phyloP scores from a whole-genome alignment of 1,284 basidiomycete genomes.

The Bothia castanella region DNA sequence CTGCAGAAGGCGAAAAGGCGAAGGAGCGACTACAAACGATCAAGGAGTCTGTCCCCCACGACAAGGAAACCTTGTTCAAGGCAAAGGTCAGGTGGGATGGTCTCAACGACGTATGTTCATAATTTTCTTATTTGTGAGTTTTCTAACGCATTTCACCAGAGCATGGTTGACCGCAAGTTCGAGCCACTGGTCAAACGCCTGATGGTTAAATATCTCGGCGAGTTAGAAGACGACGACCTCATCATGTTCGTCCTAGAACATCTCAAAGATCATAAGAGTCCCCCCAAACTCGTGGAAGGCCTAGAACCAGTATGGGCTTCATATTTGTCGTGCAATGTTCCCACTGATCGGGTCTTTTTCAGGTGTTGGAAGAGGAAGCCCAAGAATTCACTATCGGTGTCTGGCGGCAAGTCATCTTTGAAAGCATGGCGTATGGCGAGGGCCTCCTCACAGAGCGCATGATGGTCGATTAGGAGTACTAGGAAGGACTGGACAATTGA shows the following conservation, averaged over 20 bases:
- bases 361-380: constrained; percentile 90
- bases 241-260: constrained; percentile 89
- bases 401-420: constrained; percentile 88
- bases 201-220: constrained; percentile 82
- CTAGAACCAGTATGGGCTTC: constrained; percentile 73
- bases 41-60: constrained; percentile 61
- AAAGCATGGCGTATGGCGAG: constrained; percentile 85
- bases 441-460: constrained; percentile 74
- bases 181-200: constrained; percentile 73
- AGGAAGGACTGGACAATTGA: constrained; percentile 11
- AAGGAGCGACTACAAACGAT: constrained; percentile 77
- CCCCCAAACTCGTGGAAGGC: constrained; percentile 79
- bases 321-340: not conserved
- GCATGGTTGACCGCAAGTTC: constrained; percentile 75
- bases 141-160: constrained; percentile 38
- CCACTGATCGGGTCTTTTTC: constrained; percentile 6
- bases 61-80: constrained; percentile 74
- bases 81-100: constrained; percentile 84
- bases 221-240: constrained; percentile 84
- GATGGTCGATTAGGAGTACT: constrained; percentile 57
- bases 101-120: constrained; percentile 69
- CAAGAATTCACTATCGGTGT: constrained; percentile 67
- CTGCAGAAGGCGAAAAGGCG: constrained; percentile 72
- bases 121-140: constrained; percentile 3
- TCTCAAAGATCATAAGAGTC: constrained; percentile 78